A percentile compares a stretch with the other conserved stretches of the same genome.
Evolutionary conservation across 2,329 filamentous ascomycete species (phyloP).

Genomic region (Penicillium sp.): DNA sequence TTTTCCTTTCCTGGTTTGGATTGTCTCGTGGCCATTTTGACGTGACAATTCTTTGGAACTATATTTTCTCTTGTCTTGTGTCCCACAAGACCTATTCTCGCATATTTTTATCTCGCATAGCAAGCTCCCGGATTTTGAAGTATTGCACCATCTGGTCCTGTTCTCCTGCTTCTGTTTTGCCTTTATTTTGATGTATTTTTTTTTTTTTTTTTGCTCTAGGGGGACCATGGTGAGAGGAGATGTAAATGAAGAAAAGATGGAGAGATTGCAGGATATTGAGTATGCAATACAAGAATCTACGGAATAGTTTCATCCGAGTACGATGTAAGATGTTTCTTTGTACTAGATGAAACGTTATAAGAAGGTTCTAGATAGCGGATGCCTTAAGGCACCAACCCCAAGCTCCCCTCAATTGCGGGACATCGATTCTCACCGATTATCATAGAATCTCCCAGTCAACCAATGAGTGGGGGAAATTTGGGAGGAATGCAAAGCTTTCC

Average conservation of each 20-base stretch:
- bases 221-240: neutral
- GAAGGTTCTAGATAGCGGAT: constrained; percentile 34
- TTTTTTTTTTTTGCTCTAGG: neutral
- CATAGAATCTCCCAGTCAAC: neutral
- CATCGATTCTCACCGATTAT: neutral
- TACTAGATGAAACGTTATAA: neutral
- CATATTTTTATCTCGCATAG: constrained; percentile 36
- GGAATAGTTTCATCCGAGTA: neutral
- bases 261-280: neutral
- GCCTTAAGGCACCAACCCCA: neutral
- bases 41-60: constrained; percentile 24
- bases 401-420: neutral
- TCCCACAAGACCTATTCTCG: constrained; percentile 17
- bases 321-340: too few species aligned
- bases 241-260: neutral
- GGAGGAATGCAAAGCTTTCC: too few species aligned
- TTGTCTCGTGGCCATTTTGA: constrained; percentile 8
- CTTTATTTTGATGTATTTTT: constrained; percentile 2
- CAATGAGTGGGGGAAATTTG: neutral
- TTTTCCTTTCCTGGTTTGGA: constrained; percentile 15
- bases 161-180: constrained; percentile 15
- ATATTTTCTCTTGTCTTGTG: constrained; percentile 20
- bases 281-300: neutral
- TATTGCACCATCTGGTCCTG: constrained; percentile 18
- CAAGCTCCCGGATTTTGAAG: constrained; percentile 32